These are phyloP conservation scores for Vigna angularis DNA, from an alignment of 306 rosid genomes.

Conservation along the genomic window DNA sequence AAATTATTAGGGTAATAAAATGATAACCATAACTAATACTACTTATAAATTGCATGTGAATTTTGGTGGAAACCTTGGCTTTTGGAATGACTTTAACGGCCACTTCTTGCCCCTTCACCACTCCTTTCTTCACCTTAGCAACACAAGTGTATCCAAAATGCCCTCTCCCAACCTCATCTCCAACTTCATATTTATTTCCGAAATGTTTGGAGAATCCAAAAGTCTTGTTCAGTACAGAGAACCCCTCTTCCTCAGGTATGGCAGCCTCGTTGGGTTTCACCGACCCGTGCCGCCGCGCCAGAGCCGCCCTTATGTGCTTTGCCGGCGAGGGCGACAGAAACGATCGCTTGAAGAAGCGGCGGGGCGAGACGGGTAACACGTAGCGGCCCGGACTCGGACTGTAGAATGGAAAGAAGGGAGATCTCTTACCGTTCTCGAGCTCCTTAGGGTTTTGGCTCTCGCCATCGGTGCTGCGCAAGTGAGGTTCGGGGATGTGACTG, in stretches of 20 bases:
- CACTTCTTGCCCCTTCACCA: slow-evolving; percentile 64
- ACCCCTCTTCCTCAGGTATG: slow-evolving; percentile 61
- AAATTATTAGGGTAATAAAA: not conserved
- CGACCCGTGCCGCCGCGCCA: slow-evolving; percentile 71
- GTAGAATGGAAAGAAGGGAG: slow-evolving; percentile 70
- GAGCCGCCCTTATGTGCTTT: slow-evolving; percentile 67
- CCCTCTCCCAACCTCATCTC: slow-evolving; percentile 82
- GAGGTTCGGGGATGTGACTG: slow-evolving; percentile 20
- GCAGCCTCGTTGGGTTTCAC: slow-evolving; percentile 79
- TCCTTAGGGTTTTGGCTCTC: slow-evolving; percentile 41
- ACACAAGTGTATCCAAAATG: slow-evolving; percentile 81
- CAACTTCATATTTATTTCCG: slow-evolving; percentile 71
- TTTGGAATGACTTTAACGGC: slow-evolving; percentile 89
- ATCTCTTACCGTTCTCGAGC: slow-evolving; percentile 56
- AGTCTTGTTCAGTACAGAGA: slow-evolving; percentile 66
- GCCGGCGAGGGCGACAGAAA: slow-evolving; percentile 92
- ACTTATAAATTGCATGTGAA: slow-evolving; percentile 13
- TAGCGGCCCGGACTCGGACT: slow-evolving; percentile 82
- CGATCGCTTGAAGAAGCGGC: slow-evolving; percentile 65
- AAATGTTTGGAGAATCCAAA: slow-evolving; percentile 84
- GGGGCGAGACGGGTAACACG: slow-evolving; percentile 75
- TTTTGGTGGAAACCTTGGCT: slow-evolving; percentile 60
- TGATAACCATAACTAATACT: not conserved
- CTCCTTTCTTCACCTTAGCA: slow-evolving; percentile 76
- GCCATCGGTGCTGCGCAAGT: slow-evolving; percentile 47